Evolutionary conservation across 2,329 filamentous ascomycete genomes (phyloP).

Genomic region (Botryotinia narcissicola): DNA sequence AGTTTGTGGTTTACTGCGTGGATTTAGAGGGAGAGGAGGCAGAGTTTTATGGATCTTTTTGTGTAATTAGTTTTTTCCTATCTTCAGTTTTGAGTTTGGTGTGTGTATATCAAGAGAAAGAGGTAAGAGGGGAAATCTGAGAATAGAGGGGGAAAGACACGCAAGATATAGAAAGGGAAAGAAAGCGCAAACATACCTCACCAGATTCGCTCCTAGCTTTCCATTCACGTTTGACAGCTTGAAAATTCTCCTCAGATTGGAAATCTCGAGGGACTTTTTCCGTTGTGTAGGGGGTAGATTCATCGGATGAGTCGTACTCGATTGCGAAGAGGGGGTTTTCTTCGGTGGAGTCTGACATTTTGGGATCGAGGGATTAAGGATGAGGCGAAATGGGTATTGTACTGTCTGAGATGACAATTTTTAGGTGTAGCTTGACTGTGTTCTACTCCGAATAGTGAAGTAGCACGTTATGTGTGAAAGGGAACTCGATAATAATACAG

Average conservation of each 20-base stretch:
- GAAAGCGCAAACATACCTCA: slow-evolving; percentile 28
- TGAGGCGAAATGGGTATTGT: background rate
- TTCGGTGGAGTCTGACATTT: slow-evolving; percentile 29
- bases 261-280: slow-evolving; percentile 36
- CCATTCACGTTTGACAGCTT: slow-evolving; percentile 29
- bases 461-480: background rate
- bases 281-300: slow-evolving; percentile 19
- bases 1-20: slow-evolving; percentile 35
- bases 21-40: slow-evolving; percentile 29
- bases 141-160: too few relatives aligned
- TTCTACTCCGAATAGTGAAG: background rate
- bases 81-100: background rate
- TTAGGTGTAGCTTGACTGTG: background rate
- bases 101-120: background rate
- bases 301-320: slow-evolving; percentile 43
- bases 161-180: background rate
- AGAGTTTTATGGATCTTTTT: slow-evolving; percentile 33
- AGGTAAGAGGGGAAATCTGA: background rate
- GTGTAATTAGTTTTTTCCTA: background rate
- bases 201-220: slow-evolving; percentile 36
- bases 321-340: slow-evolving; percentile 45
- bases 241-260: slow-evolving; percentile 37
- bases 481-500: background rate
- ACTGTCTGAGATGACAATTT: background rate
- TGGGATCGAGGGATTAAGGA: too few relatives aligned